A percentile compares a stretch with the other conserved stretches of the same genome.
Evolutionary conservation across 2,329 filamentous ascomycete species (phyloP).

Genomic region (Fusarium sp.): DNA sequence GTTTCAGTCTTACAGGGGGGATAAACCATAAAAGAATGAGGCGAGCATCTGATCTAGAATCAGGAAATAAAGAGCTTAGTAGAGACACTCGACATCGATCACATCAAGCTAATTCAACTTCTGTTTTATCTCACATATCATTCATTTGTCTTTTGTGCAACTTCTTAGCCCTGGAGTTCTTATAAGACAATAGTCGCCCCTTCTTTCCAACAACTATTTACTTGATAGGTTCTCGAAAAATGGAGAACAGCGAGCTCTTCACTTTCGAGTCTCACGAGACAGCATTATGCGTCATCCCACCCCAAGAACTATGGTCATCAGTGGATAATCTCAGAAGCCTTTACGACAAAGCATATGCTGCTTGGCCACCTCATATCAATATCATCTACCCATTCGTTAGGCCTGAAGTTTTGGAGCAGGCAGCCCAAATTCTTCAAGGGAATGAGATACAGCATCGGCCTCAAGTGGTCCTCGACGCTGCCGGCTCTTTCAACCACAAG

Average conservation of each 20-base stretch:
- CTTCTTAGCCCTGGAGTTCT: not conserved
- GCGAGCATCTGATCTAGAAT: not conserved
- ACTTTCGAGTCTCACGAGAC: constrained; percentile 62
- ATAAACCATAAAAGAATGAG: not conserved
- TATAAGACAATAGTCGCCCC: not conserved
- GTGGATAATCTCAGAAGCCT: constrained; percentile 67
- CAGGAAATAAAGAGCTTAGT: not conserved
- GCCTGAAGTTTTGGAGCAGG: constrained; percentile 57
- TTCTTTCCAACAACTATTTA: not conserved
- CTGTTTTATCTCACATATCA: not conserved
- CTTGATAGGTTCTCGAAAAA: not conserved
- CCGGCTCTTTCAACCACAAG: constrained; percentile 61
- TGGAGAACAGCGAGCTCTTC: constrained; percentile 19
- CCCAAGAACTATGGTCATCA: constrained; percentile 57
- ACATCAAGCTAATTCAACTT: not conserved
- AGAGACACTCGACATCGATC: not conserved
- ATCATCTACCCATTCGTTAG: constrained; percentile 73
- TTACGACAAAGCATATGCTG: constrained; percentile 69
- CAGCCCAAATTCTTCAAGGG: constrained; percentile 48
- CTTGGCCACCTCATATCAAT: constrained; percentile 76
- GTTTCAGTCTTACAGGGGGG: not conserved
- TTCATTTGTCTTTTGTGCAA: not conserved
- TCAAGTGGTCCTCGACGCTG: constrained; percentile 52
- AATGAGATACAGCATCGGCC: constrained; percentile 25
- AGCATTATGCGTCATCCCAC: constrained; percentile 70